phyloP scores from a whole-genome alignment of 495 filamentous ascomycete species.

The Talaromyces ruber region DNA sequence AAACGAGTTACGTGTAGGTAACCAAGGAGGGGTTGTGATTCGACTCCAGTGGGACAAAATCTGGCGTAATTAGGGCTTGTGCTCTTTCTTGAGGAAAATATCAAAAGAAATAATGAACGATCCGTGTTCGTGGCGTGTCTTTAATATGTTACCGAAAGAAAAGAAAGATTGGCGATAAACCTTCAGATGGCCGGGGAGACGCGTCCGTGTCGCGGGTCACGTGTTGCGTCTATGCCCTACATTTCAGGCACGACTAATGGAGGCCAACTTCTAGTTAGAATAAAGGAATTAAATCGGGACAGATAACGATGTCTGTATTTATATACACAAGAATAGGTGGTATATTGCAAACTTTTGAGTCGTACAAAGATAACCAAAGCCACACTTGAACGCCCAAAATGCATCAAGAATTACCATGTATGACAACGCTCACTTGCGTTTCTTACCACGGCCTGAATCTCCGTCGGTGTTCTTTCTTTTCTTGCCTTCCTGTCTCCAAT shows the following conservation, averaged over 20 bases:
- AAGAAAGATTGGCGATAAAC: background rate
- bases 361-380: background rate
- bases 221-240: background rate
- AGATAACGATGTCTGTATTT: background rate
- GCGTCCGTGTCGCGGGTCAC: conserved; percentile 4
- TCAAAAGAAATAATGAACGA: background rate
- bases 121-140: too few relatives aligned
- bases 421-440: conserved; percentile 18
- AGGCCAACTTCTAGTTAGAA: background rate
- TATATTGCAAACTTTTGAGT: conserved; percentile 6
- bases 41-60: background rate
- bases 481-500: conserved; percentile 89
- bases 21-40: background rate
- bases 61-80: background rate
- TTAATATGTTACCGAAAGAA: background rate
- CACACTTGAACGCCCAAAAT: background rate
- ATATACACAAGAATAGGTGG: background rate
- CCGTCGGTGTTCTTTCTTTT: conserved; percentile 65
- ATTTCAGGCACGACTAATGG: background rate
- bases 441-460: conserved; percentile 59
- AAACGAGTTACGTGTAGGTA: background rate
- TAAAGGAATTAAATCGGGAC: background rate
- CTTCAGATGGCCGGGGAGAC: background rate
- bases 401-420: background rate
- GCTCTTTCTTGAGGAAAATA: too few relatives aligned